Evolutionary conservation across 495 filamentous ascomycete genomes (phyloP), one percentile per base, ranked within the genome.

Genomic region (Cryomyces antarcticus): DNA sequence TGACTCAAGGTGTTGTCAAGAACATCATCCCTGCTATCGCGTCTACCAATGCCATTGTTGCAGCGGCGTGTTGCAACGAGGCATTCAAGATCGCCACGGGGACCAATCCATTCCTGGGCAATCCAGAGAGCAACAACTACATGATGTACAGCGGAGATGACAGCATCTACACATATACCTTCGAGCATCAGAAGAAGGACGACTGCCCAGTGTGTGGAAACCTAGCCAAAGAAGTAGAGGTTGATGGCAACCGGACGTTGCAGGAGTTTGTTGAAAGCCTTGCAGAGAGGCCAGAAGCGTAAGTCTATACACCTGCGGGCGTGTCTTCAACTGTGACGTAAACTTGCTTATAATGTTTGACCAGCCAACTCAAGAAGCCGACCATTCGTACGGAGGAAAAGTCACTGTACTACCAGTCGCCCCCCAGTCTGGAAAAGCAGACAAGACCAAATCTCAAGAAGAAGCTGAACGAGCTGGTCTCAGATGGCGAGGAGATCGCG

Each of bases 61-160:
- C 92, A 3, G 92, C 87, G 3, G 76, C 77, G 34, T 95, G 87
- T 53, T 96, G 89, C 52, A 96, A 93, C 39, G 92, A 99, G 62
- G 88, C 87, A 7, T 70, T 95, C 61, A 99, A 99, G 63, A 84
- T 99, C 49, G 77, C 77, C 28, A 92, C 85, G 34, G 71, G 66
- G 37, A 73, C 72, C 44, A 88, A 87, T 38, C 83, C 89, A 0
- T 78, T 70, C 45, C 70, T 96, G 0, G 75, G 61, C 7, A 40
- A 45, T 12, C 60, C 59, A 13, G 59, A 42, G 12, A 46, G 39
- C n/a, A 56, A 82, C 49, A 99, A 92, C 56, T 99, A 99, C 59
- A 96, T 96, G 87, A 93, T 94, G 83, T 99, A 96, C 61, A 93
- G 78, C 29, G 92, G 92, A 33, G 83, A 99, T 56, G 87, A 89